phyloP scores from a whole-genome alignment of 139 green algal species.

The Volvox reticuliferus region DNA sequence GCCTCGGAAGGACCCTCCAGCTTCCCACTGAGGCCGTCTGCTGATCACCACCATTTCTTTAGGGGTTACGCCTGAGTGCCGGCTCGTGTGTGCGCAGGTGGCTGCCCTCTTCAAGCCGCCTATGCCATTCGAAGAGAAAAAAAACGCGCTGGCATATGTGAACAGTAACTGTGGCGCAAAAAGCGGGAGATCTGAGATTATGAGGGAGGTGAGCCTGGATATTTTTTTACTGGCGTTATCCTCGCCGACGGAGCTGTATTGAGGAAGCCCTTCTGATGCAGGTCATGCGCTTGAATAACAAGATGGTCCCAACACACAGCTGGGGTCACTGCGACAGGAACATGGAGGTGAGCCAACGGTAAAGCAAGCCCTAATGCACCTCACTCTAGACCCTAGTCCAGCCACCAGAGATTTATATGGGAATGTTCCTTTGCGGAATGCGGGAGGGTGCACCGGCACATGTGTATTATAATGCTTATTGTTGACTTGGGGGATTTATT shows the following conservation, averaged over 20 bases:
- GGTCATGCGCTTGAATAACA: background rate
- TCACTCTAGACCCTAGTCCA: too few relatives aligned
- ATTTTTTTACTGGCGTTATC: background rate
- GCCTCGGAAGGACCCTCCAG: too few relatives aligned
- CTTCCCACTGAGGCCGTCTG: too few relatives aligned
- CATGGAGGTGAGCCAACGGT: constrained; percentile 18
- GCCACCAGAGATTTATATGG: too few relatives aligned
- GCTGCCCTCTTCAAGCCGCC: background rate
- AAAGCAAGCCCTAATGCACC: too few relatives aligned
- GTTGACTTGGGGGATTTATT: too few relatives aligned
- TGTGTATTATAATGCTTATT: too few relatives aligned
- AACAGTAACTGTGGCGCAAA: constrained; percentile 52
- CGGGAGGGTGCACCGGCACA: too few relatives aligned
- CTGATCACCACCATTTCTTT: too few relatives aligned
- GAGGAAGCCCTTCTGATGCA: background rate
- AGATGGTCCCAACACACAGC: constrained; percentile 16
- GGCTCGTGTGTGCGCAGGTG: background rate
- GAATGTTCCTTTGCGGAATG: too few relatives aligned
- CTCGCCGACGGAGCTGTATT: background rate
- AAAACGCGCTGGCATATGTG: constrained; percentile 29
- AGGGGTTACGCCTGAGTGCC: too few relatives aligned
- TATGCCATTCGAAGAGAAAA: constrained; percentile 36
- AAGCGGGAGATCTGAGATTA: constrained; percentile 36
- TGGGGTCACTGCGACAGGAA: constrained; percentile 42
- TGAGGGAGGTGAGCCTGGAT: background rate